Percentiles rank a stretch among this genome's conserved stretches.
These are phyloP conservation scores for Auriculariales sp. DNA, from an alignment of 768 basidiomycete genomes.

Conservation along the genomic window DNA sequence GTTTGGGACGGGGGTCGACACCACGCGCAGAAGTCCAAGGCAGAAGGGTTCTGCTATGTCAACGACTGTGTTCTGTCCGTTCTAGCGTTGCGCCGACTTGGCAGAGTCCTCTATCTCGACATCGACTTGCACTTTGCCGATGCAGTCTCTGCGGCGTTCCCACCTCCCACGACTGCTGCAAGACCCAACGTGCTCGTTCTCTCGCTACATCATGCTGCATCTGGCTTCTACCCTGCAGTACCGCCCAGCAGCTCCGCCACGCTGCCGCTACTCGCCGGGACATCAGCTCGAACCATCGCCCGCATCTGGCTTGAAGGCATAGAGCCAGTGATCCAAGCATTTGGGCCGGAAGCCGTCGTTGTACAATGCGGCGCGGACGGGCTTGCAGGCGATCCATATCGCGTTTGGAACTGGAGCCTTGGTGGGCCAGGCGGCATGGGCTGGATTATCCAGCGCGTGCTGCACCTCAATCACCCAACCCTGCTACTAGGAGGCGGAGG, in stretches of 20 bases:
- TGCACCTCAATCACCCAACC: slow-evolving; percentile 44
- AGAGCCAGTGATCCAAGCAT: slow-evolving; percentile 42
- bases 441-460: slow-evolving; percentile 39
- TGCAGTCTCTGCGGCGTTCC: slow-evolving; percentile 69
- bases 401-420: slow-evolving; percentile 58
- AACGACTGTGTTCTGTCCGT: slow-evolving; percentile 79
- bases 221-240: slow-evolving; percentile 72
- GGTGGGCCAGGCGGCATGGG: slow-evolving; percentile 51
- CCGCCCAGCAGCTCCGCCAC: slow-evolving; percentile 25
- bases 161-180: slow-evolving; percentile 20
- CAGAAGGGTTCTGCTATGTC: slow-evolving; percentile 90
- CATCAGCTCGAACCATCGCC: slow-evolving; percentile 45
- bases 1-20: slow-evolving; percentile 93
- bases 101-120: slow-evolving; percentile 77
- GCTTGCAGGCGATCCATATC: slow-evolving; percentile 70
- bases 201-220: slow-evolving; percentile 71
- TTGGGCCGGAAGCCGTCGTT: slow-evolving; percentile 63
- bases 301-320: slow-evolving; percentile 47
- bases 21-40: slow-evolving; percentile 64
- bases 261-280: slow-evolving; percentile 61
- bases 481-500: slow-evolving; percentile 76
- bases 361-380: slow-evolving; percentile 83
- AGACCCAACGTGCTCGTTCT: slow-evolving; percentile 37
- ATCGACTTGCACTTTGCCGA: slow-evolving; percentile 88
- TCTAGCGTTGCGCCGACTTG: slow-evolving; percentile 41